A percentile compares a stretch with the other conserved stretches of the same genome.
Conservation (phyloP, 2,329 filamentous ascomycete species). For the Apiospora koreana region DNA sequence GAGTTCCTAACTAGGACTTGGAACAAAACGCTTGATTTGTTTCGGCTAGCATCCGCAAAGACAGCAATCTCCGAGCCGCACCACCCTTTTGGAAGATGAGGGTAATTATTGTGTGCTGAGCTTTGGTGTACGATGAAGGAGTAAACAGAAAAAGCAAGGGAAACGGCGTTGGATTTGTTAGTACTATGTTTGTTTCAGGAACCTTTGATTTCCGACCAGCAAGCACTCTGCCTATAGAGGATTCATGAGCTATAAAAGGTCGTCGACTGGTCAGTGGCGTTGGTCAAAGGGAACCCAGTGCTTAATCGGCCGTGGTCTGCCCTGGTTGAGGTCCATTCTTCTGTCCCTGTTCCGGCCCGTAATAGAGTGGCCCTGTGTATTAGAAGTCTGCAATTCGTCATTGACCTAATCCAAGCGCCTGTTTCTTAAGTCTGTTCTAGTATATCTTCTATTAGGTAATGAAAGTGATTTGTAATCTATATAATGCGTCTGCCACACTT, state of each 20-base stretch:
- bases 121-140: constrained; percentile 1
- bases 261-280: constrained; percentile 4
- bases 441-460: not conserved
- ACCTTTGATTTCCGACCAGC: constrained; percentile 7
- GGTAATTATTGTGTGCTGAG: not conserved
- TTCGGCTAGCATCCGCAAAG: not conserved
- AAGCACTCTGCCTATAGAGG: constrained; percentile 6
- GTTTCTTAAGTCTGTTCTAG: not conserved
- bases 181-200: not conserved
- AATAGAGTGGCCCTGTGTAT: constrained; percentile 1
- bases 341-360: not conserved
- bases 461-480: not conserved
- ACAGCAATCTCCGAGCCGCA: not conserved
- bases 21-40: not conserved
- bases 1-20: not conserved
- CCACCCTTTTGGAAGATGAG: not conserved
- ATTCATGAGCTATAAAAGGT: constrained; percentile 8
- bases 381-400: not conserved
- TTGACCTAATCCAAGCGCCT: constrained; percentile 6
- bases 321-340: constrained; percentile 1
- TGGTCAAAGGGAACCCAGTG: not conserved
- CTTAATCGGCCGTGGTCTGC: not conserved
- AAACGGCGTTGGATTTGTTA: constrained; percentile 4
- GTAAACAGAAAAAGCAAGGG: not conserved
- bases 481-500: too few species aligned